Evolutionary conservation across 768 basidiomycete species (phyloP).

Genomic region (Auricularia auricula-judae): DNA sequence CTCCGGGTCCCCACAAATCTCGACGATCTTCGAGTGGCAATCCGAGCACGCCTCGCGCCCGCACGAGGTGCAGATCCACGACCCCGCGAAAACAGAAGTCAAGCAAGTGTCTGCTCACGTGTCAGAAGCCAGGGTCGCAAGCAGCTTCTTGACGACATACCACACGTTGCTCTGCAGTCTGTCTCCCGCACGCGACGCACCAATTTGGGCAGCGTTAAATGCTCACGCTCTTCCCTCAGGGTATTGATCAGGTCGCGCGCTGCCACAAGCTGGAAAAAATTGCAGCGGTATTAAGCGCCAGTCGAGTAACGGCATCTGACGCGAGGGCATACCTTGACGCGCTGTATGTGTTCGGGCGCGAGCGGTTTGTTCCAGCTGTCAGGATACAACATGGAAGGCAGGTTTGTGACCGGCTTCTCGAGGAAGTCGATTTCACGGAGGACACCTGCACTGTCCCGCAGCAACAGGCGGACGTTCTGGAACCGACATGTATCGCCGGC

Average conservation of each 20-base stretch:
- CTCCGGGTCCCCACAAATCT: constrained; percentile 39
- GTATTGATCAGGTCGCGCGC: constrained; percentile 58
- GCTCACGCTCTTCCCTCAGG: constrained; percentile 51
- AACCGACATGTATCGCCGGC: constrained; percentile 82
- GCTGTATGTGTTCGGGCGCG: constrained; percentile 35
- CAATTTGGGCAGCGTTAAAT: constrained; percentile 44
- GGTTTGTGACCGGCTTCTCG: constrained; percentile 47
- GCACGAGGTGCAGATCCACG: constrained; percentile 86
- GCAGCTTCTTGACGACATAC: constrained; percentile 29
- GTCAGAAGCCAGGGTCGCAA: background rate
- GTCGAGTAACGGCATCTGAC: background rate
- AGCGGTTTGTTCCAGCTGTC: constrained; percentile 55
- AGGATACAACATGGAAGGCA: constrained; percentile 53
- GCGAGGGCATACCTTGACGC: constrained; percentile 43
- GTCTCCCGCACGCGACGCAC: constrained; percentile 68
- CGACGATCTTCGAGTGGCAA: constrained; percentile 61
- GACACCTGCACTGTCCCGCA: constrained; percentile 46
- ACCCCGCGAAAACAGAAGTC: constrained; percentile 83
- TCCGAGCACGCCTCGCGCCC: constrained; percentile 84
- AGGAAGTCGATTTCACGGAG: constrained; percentile 62
- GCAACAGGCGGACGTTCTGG: constrained; percentile 72
- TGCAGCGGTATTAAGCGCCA: no score
- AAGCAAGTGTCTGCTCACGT: constrained; percentile 72
- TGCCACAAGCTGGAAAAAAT: constrained; percentile 41
- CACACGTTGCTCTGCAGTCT: constrained; percentile 77